A percentile compares a stretch with the other conserved stretches of the same genome.
Evolutionary conservation across 73 alveolate genomes (phyloP).

Genomic region (Stentor coeruleus): DNA sequence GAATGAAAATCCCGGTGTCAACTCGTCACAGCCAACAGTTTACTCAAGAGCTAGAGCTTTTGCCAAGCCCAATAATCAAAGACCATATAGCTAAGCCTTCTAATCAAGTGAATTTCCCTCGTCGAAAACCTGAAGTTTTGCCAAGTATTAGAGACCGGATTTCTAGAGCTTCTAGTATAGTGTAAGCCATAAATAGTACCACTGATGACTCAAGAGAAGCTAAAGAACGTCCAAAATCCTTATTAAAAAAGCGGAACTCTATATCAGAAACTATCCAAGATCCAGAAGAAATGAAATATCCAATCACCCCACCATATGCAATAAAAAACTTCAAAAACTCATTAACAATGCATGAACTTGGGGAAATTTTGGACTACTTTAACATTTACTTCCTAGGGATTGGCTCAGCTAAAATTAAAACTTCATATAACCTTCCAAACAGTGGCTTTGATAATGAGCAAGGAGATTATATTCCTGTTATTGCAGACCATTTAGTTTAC

Average conservation of each 20-base stretch:
- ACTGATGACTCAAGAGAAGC: neutral
- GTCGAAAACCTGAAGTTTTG: too few relatives aligned
- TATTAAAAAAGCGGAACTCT: neutral
- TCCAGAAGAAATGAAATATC: neutral
- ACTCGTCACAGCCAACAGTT: too few relatives aligned
- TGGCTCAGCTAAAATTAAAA: neutral
- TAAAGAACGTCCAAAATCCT: neutral
- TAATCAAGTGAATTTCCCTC: too few relatives aligned
- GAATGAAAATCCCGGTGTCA: too few relatives aligned
- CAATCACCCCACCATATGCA: neutral
- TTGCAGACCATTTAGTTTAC: neutral
- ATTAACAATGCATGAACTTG: neutral
- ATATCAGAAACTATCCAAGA: neutral
- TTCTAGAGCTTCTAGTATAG: neutral
- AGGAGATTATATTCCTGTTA: neutral
- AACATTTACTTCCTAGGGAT: neutral
- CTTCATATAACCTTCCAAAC: too few relatives aligned
- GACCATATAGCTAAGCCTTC: too few relatives aligned
- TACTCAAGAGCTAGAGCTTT: too few relatives aligned
- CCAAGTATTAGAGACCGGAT: too few relatives aligned
- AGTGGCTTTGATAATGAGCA: neutral
- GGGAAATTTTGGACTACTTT: neutral
- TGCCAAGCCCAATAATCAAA: too few relatives aligned
- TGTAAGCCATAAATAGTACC: neutral
- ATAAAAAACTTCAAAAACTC: too few relatives aligned